phyloP scores from a whole-genome alignment of 2,329 filamentous ascomycete genomes.

The Talaromyces sp. region DNA sequence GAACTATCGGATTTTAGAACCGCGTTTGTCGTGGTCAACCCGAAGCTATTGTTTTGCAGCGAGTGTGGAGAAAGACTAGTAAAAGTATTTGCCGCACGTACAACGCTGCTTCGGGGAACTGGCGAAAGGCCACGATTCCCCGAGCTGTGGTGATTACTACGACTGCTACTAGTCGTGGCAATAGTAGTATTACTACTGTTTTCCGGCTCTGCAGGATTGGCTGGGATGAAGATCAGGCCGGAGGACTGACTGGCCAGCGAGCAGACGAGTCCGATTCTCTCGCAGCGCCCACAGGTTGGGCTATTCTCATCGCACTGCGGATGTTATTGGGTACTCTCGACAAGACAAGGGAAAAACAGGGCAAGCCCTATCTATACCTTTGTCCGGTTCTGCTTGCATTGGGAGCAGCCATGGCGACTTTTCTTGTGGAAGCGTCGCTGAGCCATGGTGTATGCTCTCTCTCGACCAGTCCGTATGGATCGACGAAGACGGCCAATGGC shows the following conservation, averaged over 20 bases:
- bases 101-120: background rate
- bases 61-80: background rate
- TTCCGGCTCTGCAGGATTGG: background rate
- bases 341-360: no score
- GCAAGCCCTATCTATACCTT: background rate
- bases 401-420: slow-evolving; percentile 8
- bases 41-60: background rate
- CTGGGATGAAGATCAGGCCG: slow-evolving; percentile 9
- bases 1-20: background rate
- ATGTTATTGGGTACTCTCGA: background rate
- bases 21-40: background rate
- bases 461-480: no score
- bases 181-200: background rate
- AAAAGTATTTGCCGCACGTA: background rate
- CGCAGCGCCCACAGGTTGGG: slow-evolving; percentile 8
- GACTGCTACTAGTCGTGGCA: background rate
- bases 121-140: background rate
- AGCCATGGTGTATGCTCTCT: background rate
- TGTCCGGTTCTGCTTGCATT: slow-evolving; percentile 12
- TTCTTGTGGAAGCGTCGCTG: slow-evolving; percentile 10
- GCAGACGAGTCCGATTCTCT: background rate
- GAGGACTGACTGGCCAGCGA: slow-evolving; percentile 6
- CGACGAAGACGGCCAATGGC: no score
- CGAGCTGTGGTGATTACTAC: background rate
- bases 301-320: slow-evolving; percentile 1